These are phyloP conservation scores for Dittrichia graveolens DNA, from an alignment of 129 eudicot genomes.

Conservation along the genomic window DNA sequence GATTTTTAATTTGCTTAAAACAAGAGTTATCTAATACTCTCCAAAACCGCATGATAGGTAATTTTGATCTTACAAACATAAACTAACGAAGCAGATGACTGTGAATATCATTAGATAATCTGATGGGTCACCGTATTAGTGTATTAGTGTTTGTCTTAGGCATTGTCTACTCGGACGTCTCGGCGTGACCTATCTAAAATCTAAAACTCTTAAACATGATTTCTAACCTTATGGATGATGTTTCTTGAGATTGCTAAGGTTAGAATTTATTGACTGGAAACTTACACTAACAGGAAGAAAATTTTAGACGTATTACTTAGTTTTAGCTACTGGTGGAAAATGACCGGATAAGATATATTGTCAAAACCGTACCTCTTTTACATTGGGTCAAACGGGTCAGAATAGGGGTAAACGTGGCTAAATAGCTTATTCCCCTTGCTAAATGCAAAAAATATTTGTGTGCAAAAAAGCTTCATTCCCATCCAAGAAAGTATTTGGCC, in stretches of 20 bases:
- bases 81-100: slow-evolving; percentile 14
- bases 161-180: neutral
- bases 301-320: slow-evolving; percentile 15
- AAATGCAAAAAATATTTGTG: neutral
- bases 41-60: neutral
- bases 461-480: slow-evolving; percentile 1
- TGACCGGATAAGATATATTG: neutral
- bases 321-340: slow-evolving; percentile 10
- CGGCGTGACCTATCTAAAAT: neutral
- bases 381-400: neutral
- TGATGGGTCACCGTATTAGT: slow-evolving; percentile 14
- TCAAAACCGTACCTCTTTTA: neutral
- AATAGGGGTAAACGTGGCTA: neutral
- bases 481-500: no score
- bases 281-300: neutral
- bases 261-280: neutral
- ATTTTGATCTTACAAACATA: slow-evolving; percentile 27
- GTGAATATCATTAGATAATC: slow-evolving; percentile 18
- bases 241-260: neutral
- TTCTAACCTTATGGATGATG: slow-evolving; percentile 12
- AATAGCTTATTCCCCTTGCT: neutral
- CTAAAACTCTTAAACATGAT: neutral
- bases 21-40: slow-evolving; percentile 6
- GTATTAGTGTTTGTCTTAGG: slow-evolving; percentile 12
- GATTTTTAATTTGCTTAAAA: no score